Base-by-base conservation (phyloP, 1,139 yeast genomes). In the Hansenula lynferdii region DNA sequence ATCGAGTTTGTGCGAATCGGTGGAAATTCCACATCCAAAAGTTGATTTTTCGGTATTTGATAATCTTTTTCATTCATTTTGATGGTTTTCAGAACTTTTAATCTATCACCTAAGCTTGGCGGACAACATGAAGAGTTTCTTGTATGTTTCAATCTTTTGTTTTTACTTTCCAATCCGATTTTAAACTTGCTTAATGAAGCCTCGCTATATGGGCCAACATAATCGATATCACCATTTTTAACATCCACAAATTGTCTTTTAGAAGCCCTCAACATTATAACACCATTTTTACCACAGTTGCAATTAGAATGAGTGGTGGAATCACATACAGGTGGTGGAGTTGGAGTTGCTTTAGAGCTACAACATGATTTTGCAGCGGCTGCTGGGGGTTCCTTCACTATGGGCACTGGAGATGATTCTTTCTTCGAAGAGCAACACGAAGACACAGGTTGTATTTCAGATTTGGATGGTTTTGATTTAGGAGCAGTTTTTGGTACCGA, bases 181-280 rank as follows among this genome's bases (percentile, higher is more conserved):
- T 44, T 42, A 35, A 51, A 51, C n/a, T 37, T 48, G 18, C 37
- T 47, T 20, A 42, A 38, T 8, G 45, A 33, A 2, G 45, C 40
- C 4, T 43, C 49, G 18, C 36, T 45, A 27, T 44, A 47, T 9
- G 57, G 53, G 7, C 54, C 60, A 16, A 55, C 50, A 31, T 42
- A 51, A 37, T 49, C 50, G 16, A 53, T 29, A 31, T 39, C 38
- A 9, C 53, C 39, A 71, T 73, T 65, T n/a, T 53, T 60, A 36
- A 70, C 58, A 48, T 74, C 79, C 8, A 74, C 67, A 22, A 73
- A 67, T 39, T 72, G 72, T 45, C 72, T 71, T 29, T 68, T 65
- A 0, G 77, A 66, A 1, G 76, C 65, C 41, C 67, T 66, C 31
- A 70, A 54, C 11, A 73, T 62, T 6, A 70, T 60, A 5, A 72